phyloP scores from a whole-genome alignment of 2,329 filamentous ascomycete genomes.

The Colletotrichum liriopes region DNA sequence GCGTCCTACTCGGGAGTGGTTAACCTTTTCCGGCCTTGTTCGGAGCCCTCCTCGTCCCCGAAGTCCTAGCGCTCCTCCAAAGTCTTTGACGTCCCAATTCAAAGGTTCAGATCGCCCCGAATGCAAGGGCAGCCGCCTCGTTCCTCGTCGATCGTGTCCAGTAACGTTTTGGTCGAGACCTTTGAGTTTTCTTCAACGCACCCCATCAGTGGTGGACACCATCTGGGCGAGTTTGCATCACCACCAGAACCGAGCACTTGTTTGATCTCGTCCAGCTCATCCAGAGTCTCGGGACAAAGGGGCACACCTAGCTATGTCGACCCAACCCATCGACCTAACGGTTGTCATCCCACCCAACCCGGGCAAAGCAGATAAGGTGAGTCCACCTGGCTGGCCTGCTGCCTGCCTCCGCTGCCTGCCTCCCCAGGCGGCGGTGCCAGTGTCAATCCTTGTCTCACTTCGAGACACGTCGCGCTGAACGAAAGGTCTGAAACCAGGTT shows the following conservation, averaged over 20 bases:
- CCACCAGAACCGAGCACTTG: neutral
- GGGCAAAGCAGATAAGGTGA: constrained; percentile 46
- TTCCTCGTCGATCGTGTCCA: neutral
- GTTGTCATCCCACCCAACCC: constrained; percentile 49
- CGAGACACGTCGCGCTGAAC: constrained; percentile 10
- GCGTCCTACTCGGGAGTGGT: neutral
- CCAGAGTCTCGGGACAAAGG: constrained; percentile 3
- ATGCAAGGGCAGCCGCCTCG: constrained; percentile 7
- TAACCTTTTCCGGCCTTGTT: constrained; percentile 34
- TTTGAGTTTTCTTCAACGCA: neutral
- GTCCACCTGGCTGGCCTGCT: constrained; percentile 4
- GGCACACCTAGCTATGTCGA: constrained; percentile 28
- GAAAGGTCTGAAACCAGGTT: constrained; percentile 43
- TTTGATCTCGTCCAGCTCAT: neutral
- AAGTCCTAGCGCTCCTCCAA: constrained; percentile 19
- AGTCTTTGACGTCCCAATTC: constrained; percentile 25
- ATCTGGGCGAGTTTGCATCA: constrained; percentile 14
- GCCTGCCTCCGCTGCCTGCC: constrained; percentile 11
- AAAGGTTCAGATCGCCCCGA: constrained; percentile 15
- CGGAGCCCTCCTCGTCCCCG: constrained; percentile 20
- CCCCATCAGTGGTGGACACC: constrained; percentile 34
- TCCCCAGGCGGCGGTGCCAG: constrained; percentile 1
- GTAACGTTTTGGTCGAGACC: constrained; percentile 18
- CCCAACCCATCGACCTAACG: constrained; percentile 46
- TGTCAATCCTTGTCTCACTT: constrained; percentile 12